Base-by-base conservation (phyloP, 2,329 filamentous ascomycete species). In the Balansia obtecta region DNA sequence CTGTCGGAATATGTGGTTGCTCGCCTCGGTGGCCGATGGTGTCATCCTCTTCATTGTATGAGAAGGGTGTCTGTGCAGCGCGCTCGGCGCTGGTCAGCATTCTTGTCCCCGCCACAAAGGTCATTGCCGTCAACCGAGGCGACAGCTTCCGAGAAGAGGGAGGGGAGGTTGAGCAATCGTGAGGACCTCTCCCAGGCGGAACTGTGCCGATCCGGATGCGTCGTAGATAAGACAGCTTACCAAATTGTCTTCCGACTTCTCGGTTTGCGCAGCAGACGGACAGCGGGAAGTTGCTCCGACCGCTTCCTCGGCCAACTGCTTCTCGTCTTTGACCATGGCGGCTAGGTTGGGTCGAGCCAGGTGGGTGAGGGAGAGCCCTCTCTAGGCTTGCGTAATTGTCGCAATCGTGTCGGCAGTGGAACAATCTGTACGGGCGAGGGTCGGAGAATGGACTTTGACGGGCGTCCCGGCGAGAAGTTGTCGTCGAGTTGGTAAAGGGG, bases 21-120 rank as follows among this genome's bases (percentile, higher is more conserved):
- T 64, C 60, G 34, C 61, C 59, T 7, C 55, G 53, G 27, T 58
- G 58, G 48, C 62, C 61, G 47, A 65, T 60, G 54, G 53, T 58
- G 43, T 66, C 66, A 55, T 68, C 65, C 55, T 68, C 66, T 57
- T 68, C 65, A 49, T 68, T 63, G 53, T 68, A 68, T 9, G 65
- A 65, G 50, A 68, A 68, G 52, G 66, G 65, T 57, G 66, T 57
- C 60, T 62, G 44, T 34, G 18, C n/a, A 45, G 1, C 32, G 41
- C 16, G 16, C 48, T 30, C 30, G 27, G 15, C 34, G 32, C 22
- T 18, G 33, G 43, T 50, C 42, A 51, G 48, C 42, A 45, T 45
- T 40, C 15, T 20, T 6, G 44, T 13, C 20, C 15, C 20, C 15
- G 22, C 7, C n/a, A 7, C n/a, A 18, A 16, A 12, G 9, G 4